Percentiles rank a stretch among this genome's conserved stretches.
These are phyloP conservation scores for Rhizopus microsporus DNA, from an alignment of 371 early-diverging fungal species.

Conservation along the genomic window DNA sequence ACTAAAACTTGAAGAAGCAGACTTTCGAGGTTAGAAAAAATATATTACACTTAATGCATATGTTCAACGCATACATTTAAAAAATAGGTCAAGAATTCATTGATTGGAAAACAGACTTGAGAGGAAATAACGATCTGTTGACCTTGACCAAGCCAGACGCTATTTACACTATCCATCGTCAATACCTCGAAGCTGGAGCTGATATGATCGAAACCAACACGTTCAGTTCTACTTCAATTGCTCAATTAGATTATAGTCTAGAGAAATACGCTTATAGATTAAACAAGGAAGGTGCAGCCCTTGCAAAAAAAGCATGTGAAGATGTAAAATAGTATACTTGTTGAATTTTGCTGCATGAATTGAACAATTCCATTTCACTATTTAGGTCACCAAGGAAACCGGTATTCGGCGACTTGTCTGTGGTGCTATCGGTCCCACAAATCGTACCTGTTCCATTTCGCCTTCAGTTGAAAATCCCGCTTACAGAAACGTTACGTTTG, in stretches of 20 bases:
- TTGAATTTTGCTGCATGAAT: not conserved
- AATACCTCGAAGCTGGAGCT: constrained; percentile 89
- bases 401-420: constrained; percentile 79
- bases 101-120: constrained; percentile 79
- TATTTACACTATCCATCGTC: constrained; percentile 82
- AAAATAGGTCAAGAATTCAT: constrained; percentile 72
- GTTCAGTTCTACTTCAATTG: constrained; percentile 87
- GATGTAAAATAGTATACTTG: constrained; percentile 47
- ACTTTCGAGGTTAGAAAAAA: constrained; percentile 69
- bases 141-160: constrained; percentile 88
- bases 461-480: constrained; percentile 95
- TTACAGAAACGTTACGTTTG: constrained; percentile 91
- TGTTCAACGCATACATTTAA: not conserved
- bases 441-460: constrained; percentile 93
- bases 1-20: constrained; percentile 76
- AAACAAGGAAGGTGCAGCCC: constrained; percentile 86
- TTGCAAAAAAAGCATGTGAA: constrained; percentile 83
- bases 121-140: constrained; percentile 93
- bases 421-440: constrained; percentile 94
- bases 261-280: constrained; percentile 86
- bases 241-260: constrained; percentile 87
- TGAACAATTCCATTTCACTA: not conserved
- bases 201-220: constrained; percentile 96
- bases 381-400: constrained; percentile 53
- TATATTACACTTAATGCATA: not conserved